Conservation (phyloP, 306 rosid genomes). For the Quercus ilex region DNA sequence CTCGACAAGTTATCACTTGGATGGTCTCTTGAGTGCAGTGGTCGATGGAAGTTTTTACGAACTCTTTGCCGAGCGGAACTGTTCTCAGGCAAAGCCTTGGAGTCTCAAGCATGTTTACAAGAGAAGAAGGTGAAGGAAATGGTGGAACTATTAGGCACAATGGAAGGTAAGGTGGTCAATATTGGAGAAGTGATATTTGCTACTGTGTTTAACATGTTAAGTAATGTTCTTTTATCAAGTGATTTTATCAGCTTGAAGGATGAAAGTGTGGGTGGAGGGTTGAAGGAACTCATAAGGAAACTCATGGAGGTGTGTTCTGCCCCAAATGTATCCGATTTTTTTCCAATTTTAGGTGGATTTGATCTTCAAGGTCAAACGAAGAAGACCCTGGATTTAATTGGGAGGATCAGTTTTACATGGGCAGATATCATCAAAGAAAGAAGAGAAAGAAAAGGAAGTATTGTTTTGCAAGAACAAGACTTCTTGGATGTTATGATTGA, state of each 20-base stretch:
- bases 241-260: constrained; percentile 3
- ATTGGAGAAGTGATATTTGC: no score
- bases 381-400: background rate
- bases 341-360: background rate
- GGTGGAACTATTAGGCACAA: background rate
- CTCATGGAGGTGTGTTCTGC: background rate
- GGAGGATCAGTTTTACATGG: background rate
- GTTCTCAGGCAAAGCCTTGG: no score
- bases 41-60: background rate
- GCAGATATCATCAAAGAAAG: constrained; percentile 8
- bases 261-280: background rate
- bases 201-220: no score
- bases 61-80: no score
- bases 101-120: background rate
- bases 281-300: background rate
- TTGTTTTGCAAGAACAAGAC: background rate
- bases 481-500: background rate
- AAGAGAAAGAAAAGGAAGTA: background rate
- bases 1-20: background rate
- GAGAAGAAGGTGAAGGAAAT: constrained; percentile 10
- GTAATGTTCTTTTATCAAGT: background rate
- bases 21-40: constrained; percentile 11
- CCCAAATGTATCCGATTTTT: constrained; percentile 2
- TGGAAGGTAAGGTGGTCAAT: no score
- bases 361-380: background rate